phyloP scores from a whole-genome alignment of 139 green algal species.

The Haematococcus sp. region DNA sequence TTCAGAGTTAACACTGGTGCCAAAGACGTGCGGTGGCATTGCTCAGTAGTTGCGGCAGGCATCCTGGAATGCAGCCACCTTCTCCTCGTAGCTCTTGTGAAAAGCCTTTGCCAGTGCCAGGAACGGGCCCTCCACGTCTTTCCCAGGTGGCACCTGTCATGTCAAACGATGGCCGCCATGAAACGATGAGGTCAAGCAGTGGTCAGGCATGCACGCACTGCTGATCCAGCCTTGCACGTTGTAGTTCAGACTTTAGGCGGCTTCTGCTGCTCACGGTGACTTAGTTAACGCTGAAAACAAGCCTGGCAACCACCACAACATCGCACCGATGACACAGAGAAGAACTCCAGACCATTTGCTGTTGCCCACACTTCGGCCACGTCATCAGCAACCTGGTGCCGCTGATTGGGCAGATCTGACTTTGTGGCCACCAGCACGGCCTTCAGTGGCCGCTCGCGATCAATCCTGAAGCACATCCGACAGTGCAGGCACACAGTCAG shows the following conservation, averaged over 20 bases:
- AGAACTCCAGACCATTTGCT: slow-evolving; percentile 48
- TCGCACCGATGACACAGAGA: slow-evolving; percentile 26
- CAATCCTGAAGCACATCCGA: slow-evolving; percentile 17
- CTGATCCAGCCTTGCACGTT: too few relatives aligned
- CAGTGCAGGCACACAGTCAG: too few relatives aligned
- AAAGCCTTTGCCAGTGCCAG: slow-evolving; percentile 30
- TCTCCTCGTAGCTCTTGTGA: slow-evolving; percentile 43
- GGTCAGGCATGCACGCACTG: background rate
- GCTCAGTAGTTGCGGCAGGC: slow-evolving; percentile 31
- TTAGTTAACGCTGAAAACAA: too few relatives aligned
- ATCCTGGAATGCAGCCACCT: slow-evolving; percentile 33
- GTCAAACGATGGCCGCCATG: too few relatives aligned
- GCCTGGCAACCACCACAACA: too few relatives aligned
- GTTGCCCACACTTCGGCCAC: slow-evolving; percentile 39
- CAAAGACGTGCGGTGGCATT: too few relatives aligned
- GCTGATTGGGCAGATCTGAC: slow-evolving; percentile 35
- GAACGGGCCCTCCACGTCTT: slow-evolving; percentile 40
- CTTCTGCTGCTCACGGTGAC: too few relatives aligned
- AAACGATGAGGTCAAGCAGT: background rate
- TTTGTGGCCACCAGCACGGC: slow-evolving; percentile 45
- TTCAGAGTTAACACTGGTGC: too few relatives aligned
- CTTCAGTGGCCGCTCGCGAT: slow-evolving; percentile 33
- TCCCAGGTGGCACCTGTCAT: slow-evolving; percentile 36
- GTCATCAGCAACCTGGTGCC: slow-evolving; percentile 24
- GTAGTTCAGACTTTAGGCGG: too few relatives aligned